Conservation (phyloP, 2,329 filamentous ascomycete genomes). For the Dothistroma pini region DNA sequence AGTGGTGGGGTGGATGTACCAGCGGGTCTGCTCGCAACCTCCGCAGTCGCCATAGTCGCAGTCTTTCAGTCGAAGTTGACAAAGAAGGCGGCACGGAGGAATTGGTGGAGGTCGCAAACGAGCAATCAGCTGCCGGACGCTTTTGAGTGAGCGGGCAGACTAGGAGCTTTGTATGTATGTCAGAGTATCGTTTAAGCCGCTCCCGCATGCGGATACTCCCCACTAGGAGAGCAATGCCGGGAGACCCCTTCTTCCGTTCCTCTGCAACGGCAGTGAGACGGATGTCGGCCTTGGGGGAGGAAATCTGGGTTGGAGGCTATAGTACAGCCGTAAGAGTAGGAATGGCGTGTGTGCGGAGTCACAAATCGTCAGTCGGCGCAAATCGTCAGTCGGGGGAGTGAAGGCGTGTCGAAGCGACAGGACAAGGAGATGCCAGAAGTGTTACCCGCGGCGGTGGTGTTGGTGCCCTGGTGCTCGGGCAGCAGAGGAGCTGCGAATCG, state of each 20-base stretch:
- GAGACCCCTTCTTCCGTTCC: neutral
- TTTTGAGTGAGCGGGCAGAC: too few species aligned
- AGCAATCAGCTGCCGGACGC: neutral
- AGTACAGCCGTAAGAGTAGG: neutral
- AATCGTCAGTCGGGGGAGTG: neutral
- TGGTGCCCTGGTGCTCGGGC: neutral
- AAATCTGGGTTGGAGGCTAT: neutral
- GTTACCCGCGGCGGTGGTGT: neutral
- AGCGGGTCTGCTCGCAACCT: conserved; percentile 43
- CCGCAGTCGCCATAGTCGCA: conserved; percentile 42
- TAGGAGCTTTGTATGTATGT: too few species aligned
- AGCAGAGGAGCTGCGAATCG: neutral
- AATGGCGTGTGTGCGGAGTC: neutral
- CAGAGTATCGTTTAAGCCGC: too few species aligned
- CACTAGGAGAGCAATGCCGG: neutral
- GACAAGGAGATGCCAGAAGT: too few species aligned
- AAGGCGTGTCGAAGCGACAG: neutral
- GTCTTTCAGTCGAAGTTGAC: neutral
- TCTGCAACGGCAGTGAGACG: conserved; percentile 6
- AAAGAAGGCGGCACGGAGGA: neutral
- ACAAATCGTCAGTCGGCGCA: neutral
- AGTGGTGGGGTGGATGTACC: conserved; percentile 33
- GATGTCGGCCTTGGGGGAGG: neutral
- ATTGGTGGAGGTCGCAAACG: neutral
- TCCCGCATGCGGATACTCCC: too few species aligned